These are phyloP conservation scores for Mycena epipterygia DNA, from an alignment of 768 basidiomycete species.

Conservation along the genomic window DNA sequence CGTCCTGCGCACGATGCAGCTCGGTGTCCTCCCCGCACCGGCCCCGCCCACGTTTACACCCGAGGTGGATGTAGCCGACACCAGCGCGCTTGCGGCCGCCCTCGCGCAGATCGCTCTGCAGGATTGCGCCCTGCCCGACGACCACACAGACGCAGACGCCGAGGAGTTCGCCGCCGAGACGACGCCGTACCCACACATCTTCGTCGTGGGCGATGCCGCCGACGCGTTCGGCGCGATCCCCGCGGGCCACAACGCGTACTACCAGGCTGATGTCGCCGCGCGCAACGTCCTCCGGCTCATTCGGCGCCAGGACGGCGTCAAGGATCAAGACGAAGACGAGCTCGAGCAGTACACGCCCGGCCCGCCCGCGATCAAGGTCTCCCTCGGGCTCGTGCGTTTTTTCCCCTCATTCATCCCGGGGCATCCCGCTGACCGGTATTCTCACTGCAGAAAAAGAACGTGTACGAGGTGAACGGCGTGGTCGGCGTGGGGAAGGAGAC, in stretches of 20 bases:
- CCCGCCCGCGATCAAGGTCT: slow-evolving; percentile 70
- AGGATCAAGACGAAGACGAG: slow-evolving; percentile 32
- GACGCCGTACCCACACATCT: slow-evolving; percentile 66
- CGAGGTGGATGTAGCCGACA: not conserved
- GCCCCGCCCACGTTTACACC: not conserved
- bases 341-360: slow-evolving; percentile 56
- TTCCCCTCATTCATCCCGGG: not conserved
- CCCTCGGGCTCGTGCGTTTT: slow-evolving; percentile 66
- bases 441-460: slow-evolving; percentile 52
- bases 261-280: slow-evolving; percentile 67
- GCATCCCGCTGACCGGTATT: not conserved
- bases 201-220: slow-evolving; percentile 73
- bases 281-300: slow-evolving; percentile 67
- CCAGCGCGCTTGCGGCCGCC: slow-evolving; percentile 34
- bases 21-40: slow-evolving; percentile 48
- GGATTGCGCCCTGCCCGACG: not conserved
- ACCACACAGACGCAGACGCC: slow-evolving; percentile 3
- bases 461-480: slow-evolving; percentile 61
- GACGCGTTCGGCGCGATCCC: slow-evolving; percentile 75
- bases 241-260: slow-evolving; percentile 70
- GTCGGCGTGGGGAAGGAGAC: slow-evolving; percentile 61
- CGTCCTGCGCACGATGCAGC: slow-evolving; percentile 67
- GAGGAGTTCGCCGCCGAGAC: slow-evolving; percentile 20
- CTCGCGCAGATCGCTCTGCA: slow-evolving; percentile 39
- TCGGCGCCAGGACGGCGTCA: slow-evolving; percentile 8